Percentiles rank a stretch among this genome's conserved stretches.
phyloP scores from a whole-genome alignment of 73 alveolate species.

The Stentor roeselii region DNA sequence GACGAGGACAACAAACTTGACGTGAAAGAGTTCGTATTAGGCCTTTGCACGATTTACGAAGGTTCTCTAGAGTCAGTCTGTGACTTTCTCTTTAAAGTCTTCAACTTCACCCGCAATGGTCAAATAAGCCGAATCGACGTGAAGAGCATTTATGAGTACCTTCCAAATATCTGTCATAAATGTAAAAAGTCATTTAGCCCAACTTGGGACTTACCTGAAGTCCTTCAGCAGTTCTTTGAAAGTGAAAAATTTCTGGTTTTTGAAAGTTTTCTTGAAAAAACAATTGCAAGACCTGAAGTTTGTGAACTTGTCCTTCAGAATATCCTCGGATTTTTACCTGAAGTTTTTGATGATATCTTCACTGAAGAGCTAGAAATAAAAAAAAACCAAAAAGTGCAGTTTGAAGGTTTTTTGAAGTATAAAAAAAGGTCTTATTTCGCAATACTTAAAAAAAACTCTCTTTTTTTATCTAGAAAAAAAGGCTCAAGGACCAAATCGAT shows the following conservation, averaged over 20 bases:
- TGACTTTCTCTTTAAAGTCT: constrained; percentile 53
- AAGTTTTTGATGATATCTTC: background rate
- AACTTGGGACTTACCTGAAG: background rate
- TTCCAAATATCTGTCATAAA: background rate
- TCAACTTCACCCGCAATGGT: constrained; percentile 1
- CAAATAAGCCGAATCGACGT: background rate
- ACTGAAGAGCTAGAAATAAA: background rate
- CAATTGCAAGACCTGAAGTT: background rate
- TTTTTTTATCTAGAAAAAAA: background rate
- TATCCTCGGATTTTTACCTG: background rate
- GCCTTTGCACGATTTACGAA: constrained; percentile 53
- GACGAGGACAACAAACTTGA: constrained; percentile 73
- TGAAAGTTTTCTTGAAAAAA: background rate
- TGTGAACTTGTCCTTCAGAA: constrained; percentile 3
- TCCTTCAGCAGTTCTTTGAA: background rate
- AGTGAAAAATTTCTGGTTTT: background rate
- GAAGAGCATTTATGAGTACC: background rate
- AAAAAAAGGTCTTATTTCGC: background rate
- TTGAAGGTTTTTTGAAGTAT: background rate
- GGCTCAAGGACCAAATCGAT: background rate
- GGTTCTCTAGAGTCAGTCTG: constrained; percentile 45
- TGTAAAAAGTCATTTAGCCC: background rate
- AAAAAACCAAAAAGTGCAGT: background rate
- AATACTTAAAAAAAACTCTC: background rate
- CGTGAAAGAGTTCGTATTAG: constrained; percentile 70